These are phyloP conservation scores for Aspergillus sp. DNA, from an alignment of 2,329 filamentous ascomycete genomes.

Conservation along the genomic window DNA sequence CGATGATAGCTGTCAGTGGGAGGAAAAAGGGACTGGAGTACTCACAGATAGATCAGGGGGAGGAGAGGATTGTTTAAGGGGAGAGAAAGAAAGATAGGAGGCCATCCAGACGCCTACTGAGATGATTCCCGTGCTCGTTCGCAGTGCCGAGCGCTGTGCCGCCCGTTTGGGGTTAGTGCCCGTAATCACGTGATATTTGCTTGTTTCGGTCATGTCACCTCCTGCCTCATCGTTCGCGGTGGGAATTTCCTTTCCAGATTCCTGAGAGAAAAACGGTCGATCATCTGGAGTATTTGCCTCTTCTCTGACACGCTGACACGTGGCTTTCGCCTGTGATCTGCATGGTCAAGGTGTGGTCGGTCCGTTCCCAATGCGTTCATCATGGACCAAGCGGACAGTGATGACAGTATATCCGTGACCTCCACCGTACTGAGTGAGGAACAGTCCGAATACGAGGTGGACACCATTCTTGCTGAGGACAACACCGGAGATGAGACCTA, in stretches of 20 bases:
- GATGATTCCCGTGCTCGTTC: constrained; percentile 12
- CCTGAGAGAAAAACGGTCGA: neutral
- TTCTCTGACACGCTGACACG: no score
- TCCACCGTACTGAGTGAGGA: constrained; percentile 49
- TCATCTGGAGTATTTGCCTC: no score
- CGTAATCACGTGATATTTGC: constrained; percentile 13
- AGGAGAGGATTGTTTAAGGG: neutral
- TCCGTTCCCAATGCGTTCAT: neutral
- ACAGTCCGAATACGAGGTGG: constrained; percentile 53
- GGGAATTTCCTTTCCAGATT: neutral
- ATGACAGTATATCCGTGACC: constrained; percentile 55
- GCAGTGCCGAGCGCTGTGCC: constrained; percentile 17
- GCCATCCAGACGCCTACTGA: constrained; percentile 20
- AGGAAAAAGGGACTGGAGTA: neutral
- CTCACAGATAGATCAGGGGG: neutral
- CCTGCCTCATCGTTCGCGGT: neutral
- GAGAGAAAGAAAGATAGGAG: constrained; percentile 19
- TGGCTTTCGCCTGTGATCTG: neutral
- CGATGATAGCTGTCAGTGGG: neutral
- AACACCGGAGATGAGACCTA: constrained; percentile 30
- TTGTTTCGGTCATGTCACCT: neutral
- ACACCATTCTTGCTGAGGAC: constrained; percentile 52
- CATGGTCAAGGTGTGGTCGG: neutral
- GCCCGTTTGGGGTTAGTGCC: constrained; percentile 18
- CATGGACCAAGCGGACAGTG: constrained; percentile 16